These are phyloP conservation scores for Ceratorhiza oryzae-sativae DNA, from an alignment of 1,284 basidiomycete genomes.

Conservation along the genomic window DNA sequence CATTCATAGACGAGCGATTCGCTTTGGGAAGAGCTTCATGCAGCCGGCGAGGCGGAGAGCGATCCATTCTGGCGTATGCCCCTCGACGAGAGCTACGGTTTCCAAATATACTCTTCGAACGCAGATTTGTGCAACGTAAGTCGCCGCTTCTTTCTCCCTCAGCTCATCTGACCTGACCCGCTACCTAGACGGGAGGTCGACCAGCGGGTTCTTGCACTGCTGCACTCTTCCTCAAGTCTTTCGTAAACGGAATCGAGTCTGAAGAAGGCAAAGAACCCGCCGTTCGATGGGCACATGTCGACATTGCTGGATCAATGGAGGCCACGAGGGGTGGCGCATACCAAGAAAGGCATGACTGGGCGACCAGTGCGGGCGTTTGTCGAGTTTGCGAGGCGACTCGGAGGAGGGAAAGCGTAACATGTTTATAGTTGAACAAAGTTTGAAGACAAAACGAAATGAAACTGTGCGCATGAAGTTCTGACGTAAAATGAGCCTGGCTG, in stretches of 20 bases:
- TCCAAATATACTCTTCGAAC: constrained; percentile 79
- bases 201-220: constrained; percentile 82
- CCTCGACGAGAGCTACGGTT: constrained; percentile 73
- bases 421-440: not conserved
- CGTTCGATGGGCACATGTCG: constrained; percentile 81
- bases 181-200: constrained; percentile 68
- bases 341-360: constrained; percentile 81
- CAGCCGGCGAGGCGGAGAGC: constrained; percentile 74
- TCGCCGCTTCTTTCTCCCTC: constrained; percentile 33
- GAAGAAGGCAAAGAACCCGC: constrained; percentile 61
- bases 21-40: constrained; percentile 75
- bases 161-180: not conserved
- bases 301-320: constrained; percentile 88
- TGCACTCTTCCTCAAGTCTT: constrained; percentile 84
- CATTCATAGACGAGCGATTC: constrained; percentile 66
- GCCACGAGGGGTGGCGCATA: constrained; percentile 66
- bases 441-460: not conserved
- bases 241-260: constrained; percentile 69
- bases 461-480: not conserved
- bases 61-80: constrained; percentile 89
- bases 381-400: constrained; percentile 51
- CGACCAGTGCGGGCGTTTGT: constrained; percentile 60
- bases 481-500: too few relatives aligned
- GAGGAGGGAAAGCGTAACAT: constrained; percentile 39
- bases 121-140: constrained; percentile 83